Evolutionary conservation across 2,329 filamentous ascomycete species (phyloP), one percentile per base, ranked within the genome.

Genomic region (Penicillium capsulatum): DNA sequence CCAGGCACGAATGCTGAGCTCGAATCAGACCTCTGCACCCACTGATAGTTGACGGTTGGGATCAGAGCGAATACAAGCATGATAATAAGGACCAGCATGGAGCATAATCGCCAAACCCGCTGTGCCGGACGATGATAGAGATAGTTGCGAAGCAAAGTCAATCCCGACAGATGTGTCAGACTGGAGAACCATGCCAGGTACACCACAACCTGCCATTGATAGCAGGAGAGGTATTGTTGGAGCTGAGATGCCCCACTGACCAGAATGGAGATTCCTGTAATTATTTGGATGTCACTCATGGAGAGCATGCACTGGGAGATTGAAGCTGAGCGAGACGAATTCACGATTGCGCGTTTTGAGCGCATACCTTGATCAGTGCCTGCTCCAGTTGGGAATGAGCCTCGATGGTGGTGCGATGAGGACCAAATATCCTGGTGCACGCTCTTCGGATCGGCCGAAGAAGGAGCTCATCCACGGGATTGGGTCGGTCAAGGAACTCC

Each of bases 171-270:
- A 24, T 44, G 41, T 2, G 41, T 43, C 3, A 44, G 7, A 16
- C 27, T 30, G 16, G 41, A 31, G 15, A 39, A 40, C 41, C 41
- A 44, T 9, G 41, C 28, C 14, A 44, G 73, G 54, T 54, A 63
- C 15, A 63, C 19, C 2, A 45, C 20, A 7, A 31, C 14, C 13
- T 15, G 27, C 35, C 38, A 45, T 6, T 45, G 4, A 16, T 35
- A 42, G 15, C 13, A 16, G 7, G 31, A 7, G 2, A 45, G 17
- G 4, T 38, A 38, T 20, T 22, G 33, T 9, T 20, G 8, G 2
- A 45, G 36, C 20, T 45, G 38, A 3, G 22, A 11, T 14, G 11
- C 19, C 2, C 43, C 43, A 27, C 43, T 45, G 28, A 42, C 15
- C 2, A 45, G 15, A 14, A 42, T 45, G 3, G 38, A 31, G 2